Conservation (phyloP, 2,329 filamentous ascomycete species). For the Cladosporium sp. region DNA sequence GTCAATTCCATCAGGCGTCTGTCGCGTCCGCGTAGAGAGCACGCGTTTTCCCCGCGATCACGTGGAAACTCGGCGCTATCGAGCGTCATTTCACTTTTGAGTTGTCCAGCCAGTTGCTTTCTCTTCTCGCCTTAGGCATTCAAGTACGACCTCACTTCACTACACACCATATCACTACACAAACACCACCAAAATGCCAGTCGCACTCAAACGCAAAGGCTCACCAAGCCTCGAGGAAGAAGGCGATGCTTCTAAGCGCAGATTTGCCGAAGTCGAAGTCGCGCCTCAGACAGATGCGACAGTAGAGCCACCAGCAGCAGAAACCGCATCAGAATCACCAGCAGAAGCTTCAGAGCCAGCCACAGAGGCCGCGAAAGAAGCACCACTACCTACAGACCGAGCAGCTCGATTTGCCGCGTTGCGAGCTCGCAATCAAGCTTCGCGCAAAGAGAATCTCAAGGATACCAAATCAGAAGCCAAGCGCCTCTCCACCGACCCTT, state of each 20-base stretch:
- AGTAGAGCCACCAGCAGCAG: conserved; percentile 20
- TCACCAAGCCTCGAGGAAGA: conserved; percentile 35
- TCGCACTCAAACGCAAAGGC: conserved; percentile 39
- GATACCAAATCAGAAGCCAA: conserved; percentile 83
- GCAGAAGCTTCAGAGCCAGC: conserved; percentile 4
- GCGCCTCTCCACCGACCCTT: conserved; percentile 73
- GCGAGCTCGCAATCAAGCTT: conserved; percentile 64
- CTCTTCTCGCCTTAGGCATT: background rate
- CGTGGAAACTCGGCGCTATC: background rate
- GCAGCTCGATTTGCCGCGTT: conserved; percentile 82
- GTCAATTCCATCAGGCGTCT: background rate
- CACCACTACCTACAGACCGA: conserved; percentile 53
- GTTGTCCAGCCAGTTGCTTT: background rate
- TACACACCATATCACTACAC: conserved; percentile 3
- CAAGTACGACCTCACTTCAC: background rate
- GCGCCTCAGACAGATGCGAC: conserved; percentile 22
- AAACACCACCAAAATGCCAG: conserved; percentile 27
- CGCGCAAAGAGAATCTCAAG: conserved; percentile 71
- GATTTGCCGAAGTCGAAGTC: conserved; percentile 29
- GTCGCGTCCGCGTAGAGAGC: conserved; percentile 1
- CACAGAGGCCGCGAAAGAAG: conserved; percentile 21
- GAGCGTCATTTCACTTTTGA: conserved; percentile 8
- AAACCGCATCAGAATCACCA: conserved; percentile 19
- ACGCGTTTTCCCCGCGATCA: conserved; percentile 9
- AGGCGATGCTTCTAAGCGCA: conserved; percentile 37